These are phyloP conservation scores for Neoascochyta sp. DNA, from an alignment of 2,329 filamentous ascomycete species.

Conservation along the genomic window DNA sequence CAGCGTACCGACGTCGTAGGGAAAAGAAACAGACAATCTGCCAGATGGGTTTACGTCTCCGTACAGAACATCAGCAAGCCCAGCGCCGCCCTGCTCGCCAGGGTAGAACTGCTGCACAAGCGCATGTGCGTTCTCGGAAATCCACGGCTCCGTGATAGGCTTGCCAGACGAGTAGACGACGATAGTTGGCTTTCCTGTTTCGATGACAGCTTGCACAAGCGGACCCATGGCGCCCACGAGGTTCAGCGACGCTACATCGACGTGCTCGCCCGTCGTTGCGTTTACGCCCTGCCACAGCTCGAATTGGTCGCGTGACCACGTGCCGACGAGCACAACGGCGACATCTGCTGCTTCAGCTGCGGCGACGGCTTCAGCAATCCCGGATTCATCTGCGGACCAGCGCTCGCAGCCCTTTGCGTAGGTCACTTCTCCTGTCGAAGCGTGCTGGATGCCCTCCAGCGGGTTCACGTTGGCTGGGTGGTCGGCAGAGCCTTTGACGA, in stretches of 20 bases:
- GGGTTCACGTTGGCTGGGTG: constrained; percentile 61
- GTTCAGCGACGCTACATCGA: constrained; percentile 61
- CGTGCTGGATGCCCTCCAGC: constrained; percentile 63
- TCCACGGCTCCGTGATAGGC: constrained; percentile 70
- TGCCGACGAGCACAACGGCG: constrained; percentile 70
- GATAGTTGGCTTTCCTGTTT: constrained; percentile 63
- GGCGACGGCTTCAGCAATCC: constrained; percentile 63
- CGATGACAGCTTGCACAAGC: constrained; percentile 64
- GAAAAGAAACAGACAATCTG: constrained; percentile 64
- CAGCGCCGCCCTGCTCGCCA: constrained; percentile 64
- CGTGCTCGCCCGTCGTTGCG: constrained; percentile 71
- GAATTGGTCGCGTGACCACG: constrained; percentile 69
- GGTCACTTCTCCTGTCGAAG: constrained; percentile 56
- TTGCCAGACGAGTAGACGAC: constrained; percentile 68
- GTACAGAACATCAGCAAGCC: constrained; percentile 60
- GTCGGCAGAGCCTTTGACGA: constrained; percentile 61
- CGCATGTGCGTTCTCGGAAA: constrained; percentile 60
- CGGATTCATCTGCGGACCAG: constrained; percentile 67
- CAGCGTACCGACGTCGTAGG: constrained; percentile 61
- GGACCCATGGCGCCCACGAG: constrained; percentile 68
- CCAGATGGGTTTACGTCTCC: constrained; percentile 64
- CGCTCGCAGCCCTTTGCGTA: constrained; percentile 69
- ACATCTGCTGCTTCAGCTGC: constrained; percentile 65
- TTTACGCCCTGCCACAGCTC: constrained; percentile 69
- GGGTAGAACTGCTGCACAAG: constrained; percentile 74